Evolutionary conservation across 2,329 filamentous ascomycete genomes (phyloP).

Genomic region (Scedosporium boydii): DNA sequence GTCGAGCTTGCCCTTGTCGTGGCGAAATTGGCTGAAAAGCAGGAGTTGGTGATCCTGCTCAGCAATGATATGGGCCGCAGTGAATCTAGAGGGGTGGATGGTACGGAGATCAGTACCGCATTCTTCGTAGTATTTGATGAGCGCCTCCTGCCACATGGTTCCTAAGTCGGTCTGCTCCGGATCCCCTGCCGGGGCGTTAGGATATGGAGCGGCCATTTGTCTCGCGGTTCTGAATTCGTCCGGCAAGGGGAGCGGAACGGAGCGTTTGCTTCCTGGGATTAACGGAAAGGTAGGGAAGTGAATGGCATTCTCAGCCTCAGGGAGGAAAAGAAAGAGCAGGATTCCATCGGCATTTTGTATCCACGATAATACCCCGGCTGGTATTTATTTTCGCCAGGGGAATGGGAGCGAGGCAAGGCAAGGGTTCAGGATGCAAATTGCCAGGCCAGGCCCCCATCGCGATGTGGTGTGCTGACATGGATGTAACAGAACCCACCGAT

Average conservation of each 20-base stretch:
- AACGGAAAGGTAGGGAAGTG: neutral
- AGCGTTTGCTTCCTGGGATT: neutral
- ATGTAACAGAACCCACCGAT: neutral
- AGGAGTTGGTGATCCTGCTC: constrained; percentile 18
- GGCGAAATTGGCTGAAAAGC: constrained; percentile 21
- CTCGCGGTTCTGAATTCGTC: neutral
- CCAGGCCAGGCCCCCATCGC: neutral
- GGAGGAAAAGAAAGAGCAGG: neutral
- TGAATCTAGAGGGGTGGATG: constrained; percentile 18
- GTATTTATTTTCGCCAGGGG: neutral
- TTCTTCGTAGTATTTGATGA: constrained; percentile 22
- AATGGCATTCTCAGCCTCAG: neutral
- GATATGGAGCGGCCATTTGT: neutral
- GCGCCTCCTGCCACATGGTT: constrained; percentile 19
- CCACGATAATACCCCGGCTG: neutral
- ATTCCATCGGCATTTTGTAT: neutral
- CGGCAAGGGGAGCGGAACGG: too few relatives aligned
- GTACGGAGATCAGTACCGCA: constrained; percentile 20
- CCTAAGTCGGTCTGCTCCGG: constrained; percentile 19
- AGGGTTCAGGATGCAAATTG: neutral
- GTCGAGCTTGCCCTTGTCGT: constrained; percentile 23
- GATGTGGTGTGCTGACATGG: neutral
- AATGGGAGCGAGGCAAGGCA: neutral
- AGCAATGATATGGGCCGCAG: constrained; percentile 16
- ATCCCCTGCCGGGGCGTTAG: neutral